Evolutionary conservation across 2,329 filamentous ascomycete species (phyloP).

Genomic region (Penicillium sp.): DNA sequence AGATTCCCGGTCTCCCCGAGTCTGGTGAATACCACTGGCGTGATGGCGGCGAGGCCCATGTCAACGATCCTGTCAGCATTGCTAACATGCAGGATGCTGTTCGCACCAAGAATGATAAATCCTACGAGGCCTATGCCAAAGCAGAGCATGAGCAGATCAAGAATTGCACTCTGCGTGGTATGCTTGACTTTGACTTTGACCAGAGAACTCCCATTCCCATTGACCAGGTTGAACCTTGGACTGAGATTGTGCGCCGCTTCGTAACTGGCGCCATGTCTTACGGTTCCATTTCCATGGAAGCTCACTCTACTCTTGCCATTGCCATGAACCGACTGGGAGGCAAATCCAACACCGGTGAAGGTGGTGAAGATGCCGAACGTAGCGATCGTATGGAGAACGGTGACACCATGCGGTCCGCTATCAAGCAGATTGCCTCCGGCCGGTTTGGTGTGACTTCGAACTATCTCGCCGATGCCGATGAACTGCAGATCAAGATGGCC

Average conservation of each 20-base stretch:
- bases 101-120: conserved; percentile 96
- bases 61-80: conserved; percentile 93
- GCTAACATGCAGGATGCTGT: conserved; percentile 97
- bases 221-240: conserved; percentile 97
- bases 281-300: conserved; percentile 97
- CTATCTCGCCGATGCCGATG: conserved; percentile 91
- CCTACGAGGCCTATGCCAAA: conserved; percentile 92
- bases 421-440: conserved; percentile 95
- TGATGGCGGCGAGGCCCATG: conserved; percentile 89
- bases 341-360: conserved; percentile 97
- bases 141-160: conserved; percentile 96
- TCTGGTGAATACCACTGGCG: conserved; percentile 98
- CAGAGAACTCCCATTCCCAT: conserved; percentile 82
- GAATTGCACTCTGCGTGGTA: conserved; percentile 87
- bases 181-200: conserved; percentile 95
- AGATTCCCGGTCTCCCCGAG: conserved; percentile 78
- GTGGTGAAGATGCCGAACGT: conserved; percentile 91
- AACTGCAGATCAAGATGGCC: conserved; percentile 99
- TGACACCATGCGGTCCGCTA: conserved; percentile 94
- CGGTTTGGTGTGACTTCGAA: conserved; percentile 95
- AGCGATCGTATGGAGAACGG: conserved; percentile 84
- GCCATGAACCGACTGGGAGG: conserved; percentile 96
- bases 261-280: conserved; percentile 99
- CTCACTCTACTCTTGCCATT: conserved; percentile 90
- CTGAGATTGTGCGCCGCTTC: conserved; percentile 93